A percentile compares a stretch with the other conserved stretches of the same genome.
These are phyloP conservation scores for Wickerhamiella dianesei DNA, from an alignment of 805 yeast genomes.

Conservation along the genomic window DNA sequence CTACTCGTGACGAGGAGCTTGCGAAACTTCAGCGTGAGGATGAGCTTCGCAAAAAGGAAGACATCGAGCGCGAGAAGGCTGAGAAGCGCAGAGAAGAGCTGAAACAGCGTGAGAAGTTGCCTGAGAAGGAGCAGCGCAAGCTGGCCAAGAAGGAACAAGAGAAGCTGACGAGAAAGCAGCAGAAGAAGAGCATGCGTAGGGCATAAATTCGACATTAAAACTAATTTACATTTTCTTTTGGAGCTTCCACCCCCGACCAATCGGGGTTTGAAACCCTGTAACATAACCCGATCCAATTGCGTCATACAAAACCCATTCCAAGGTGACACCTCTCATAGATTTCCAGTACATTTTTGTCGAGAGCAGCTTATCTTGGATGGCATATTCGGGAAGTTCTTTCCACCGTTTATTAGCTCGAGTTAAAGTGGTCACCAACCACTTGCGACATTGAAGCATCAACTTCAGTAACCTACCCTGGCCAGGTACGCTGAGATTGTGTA, in stretches of 20 bases:
- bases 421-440: slow-evolving; percentile 26
- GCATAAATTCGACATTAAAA: background rate
- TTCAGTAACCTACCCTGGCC: slow-evolving; percentile 27
- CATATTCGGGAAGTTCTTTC: slow-evolving; percentile 27
- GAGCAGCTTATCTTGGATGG: slow-evolving; percentile 22
- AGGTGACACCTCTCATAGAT: slow-evolving; percentile 37
- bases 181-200: slow-evolving; percentile 13
- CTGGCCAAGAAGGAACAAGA: slow-evolving; percentile 65
- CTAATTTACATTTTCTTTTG: background rate
- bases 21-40: slow-evolving; percentile 54
- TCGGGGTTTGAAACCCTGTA: slow-evolving; percentile 46
- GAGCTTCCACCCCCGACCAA: slow-evolving; percentile 44
- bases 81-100: slow-evolving; percentile 39
- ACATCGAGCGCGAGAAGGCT: slow-evolving; percentile 53
- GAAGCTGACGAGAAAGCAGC: slow-evolving; percentile 61
- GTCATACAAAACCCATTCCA: slow-evolving; percentile 43
- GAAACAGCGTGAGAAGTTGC: slow-evolving; percentile 48
- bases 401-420: slow-evolving; percentile 21
- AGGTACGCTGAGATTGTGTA: slow-evolving; percentile 25
- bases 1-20: slow-evolving; percentile 63
- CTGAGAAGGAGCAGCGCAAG: slow-evolving; percentile 70
- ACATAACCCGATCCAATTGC: slow-evolving; percentile 41
- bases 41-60: slow-evolving; percentile 55
- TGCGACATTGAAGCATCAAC: slow-evolving; percentile 22
- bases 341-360: slow-evolving; percentile 26